Evolutionary conservation across 306 rosid species (phyloP), one percentile per base, ranked within the genome.

Genomic region (Purshia tridentata): DNA sequence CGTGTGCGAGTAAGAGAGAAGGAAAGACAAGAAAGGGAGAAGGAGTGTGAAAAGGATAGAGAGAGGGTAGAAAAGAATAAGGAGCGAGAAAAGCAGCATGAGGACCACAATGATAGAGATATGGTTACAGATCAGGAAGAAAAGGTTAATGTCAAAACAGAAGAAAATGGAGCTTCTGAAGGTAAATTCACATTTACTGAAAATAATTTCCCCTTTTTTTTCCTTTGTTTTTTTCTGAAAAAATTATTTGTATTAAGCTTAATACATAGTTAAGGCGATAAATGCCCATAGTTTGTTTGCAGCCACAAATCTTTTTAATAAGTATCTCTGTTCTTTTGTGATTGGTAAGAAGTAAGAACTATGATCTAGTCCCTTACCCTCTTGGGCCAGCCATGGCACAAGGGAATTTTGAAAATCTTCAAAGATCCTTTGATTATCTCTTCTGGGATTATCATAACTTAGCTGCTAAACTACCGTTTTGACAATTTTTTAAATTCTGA

Each of bases 21-120:
- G 81, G 98, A 87, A 76, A 89, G 96, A 45, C 78, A 55, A 18
- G 86, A 85, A 65, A 76, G 85, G 82, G 89, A 91, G 84, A 86
- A 85, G 65, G 90, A 77, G 48, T 40, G 65, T 35, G 96, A 86
- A 78, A 89, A 77, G 84, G 90, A 86, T 55, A 82, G 78, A 73
- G 97, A 78, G 73, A 90, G 80, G 80, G 65, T 76, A 57, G 90
- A 88, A 72, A 88, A 80, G 84, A 88, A 83, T 50, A 90, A 79
- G 81, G 91, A 83, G 42, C 84, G 75, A 56, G 89, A 88, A 64
- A 86, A 79, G 57, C 89, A 68, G 62, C 89, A 44, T 5, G 82
- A 74, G 63, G 86, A 74, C 67, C 74, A 16, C n/a, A 66, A 66
- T 4, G 79, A 78, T 22, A 78, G 67, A 70, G 83, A 79, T 55